A percentile compares a stretch with the other conserved stretches of the same genome.
phyloP scores from a whole-genome alignment of 2,329 filamentous ascomycete species.

The Colletotrichum orbiculare region DNA sequence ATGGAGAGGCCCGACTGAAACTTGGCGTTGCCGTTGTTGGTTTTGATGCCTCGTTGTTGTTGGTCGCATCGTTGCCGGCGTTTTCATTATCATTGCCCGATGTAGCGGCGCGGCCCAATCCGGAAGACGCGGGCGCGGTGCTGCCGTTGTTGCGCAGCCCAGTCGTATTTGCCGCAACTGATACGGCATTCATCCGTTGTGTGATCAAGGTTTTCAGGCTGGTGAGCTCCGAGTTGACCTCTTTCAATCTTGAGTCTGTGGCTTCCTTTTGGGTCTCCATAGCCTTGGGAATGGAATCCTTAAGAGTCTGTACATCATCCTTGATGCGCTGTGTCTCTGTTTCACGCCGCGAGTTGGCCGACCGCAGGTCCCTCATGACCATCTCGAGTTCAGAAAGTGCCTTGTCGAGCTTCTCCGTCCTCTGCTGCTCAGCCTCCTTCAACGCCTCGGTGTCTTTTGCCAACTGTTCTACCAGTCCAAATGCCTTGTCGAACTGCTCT shows the following conservation, averaged over 20 bases:
- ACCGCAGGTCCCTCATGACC: conserved; percentile 84
- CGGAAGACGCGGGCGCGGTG: conserved; percentile 33
- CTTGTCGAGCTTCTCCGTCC: conserved; percentile 84
- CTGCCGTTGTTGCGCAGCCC: conserved; percentile 43
- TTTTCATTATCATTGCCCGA: conserved; percentile 45
- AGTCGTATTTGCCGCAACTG: conserved; percentile 41
- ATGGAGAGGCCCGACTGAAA: conserved; percentile 41
- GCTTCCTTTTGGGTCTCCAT: conserved; percentile 88
- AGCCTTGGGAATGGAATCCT: conserved; percentile 88
- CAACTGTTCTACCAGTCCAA: conserved; percentile 90
- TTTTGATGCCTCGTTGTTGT: conserved; percentile 47
- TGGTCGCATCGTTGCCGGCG: conserved; percentile 42
- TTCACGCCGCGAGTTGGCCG: conserved; percentile 82
- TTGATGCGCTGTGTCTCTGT: conserved; percentile 88
- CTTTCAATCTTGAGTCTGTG: conserved; percentile 83
- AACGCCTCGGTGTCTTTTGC: conserved; percentile 89
- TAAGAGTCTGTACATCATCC: conserved; percentile 85
- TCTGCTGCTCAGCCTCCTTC: conserved; percentile 85
- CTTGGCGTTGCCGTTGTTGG: conserved; percentile 41
- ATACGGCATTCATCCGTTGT: conserved; percentile 63
- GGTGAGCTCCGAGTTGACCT: conserved; percentile 87
- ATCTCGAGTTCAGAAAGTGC: conserved; percentile 86
- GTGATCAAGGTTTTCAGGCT: conserved; percentile 90
- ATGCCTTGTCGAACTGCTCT: conserved; percentile 92
- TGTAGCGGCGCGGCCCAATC: conserved; percentile 12